Base-by-base conservation (phyloP, 305 asterid genomes). In the Fraxinus baroniana region DNA sequence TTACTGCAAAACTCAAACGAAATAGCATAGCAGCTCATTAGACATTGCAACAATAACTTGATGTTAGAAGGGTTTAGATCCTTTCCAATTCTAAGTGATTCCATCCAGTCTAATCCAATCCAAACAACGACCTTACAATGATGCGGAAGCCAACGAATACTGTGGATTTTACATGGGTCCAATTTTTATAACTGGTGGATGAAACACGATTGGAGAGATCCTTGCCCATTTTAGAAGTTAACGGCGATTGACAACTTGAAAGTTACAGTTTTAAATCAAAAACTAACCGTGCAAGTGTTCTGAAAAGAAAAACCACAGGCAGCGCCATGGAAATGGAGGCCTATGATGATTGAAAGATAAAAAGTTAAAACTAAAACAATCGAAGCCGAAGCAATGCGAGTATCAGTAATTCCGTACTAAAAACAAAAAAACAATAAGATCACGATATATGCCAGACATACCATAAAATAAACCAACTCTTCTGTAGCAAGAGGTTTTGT, bases 401-500 rank as follows among this genome's bases (percentile, higher is more conserved):
- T 18, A 62, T 36, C 20, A 22, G 24, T 9, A 20, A 57, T 7
- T 9, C 52, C 37, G 18, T 9, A 57, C 9, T 46, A n/a, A n/a
- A n/a, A n/a, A n/a, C 35, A 57, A 68, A 7, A 62, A 30, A 22
- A 68, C 62, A 74, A 52, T 49, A 46, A 46, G 28, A 28, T n/a
- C 74, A 20, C 12, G 1, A 17, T 35, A 20, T 75, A 10, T 33
- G 62, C 55, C 33, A 37, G 35, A 78, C 87, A 49, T 81, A 87
- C 93, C 91, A 84, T 46, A 78, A 87, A 74, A 83, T 80, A 82
- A 57, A 84, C 82, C 18, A 79, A 72, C 86, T 85, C 72, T 78
- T 84, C 83, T 4, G 83, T 85, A 30, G 91, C 93, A 81, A 84
- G 78, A 52, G 90, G 89, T 74, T 84, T 84, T 18, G 93, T 84